Base-by-base conservation (phyloP, 306 rosid genomes). In the Trifolium pratense region DNA sequence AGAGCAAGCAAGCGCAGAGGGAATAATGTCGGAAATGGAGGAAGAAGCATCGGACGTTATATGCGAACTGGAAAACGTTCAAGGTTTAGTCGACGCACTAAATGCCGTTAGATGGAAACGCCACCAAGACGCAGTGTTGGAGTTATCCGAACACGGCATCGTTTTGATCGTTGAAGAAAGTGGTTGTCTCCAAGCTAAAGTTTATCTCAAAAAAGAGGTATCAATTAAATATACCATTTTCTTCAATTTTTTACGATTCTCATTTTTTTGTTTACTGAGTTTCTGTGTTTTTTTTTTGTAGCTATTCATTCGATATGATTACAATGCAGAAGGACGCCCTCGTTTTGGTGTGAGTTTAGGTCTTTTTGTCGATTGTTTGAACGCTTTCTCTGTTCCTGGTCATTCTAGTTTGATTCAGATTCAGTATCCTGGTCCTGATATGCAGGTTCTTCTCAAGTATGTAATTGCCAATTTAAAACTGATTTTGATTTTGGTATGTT, bases 181-280 rank as follows among this genome's bases (percentile, higher is more conserved):
- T 61, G 85, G 91, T 62, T 93, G 98, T 75, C 92, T 93, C 66
- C 96, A 93, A 80, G 97, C 97, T 78, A 93, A 91, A 84, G 91
- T 91, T 73, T 93, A 93, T 85, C 96, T 93, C 14, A 92, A 93
- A 89, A 88, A 93, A 75, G 97, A 91, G 96, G 98, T 89, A 68
- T 29, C 71, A 0, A 62, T 26, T 0, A 31, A 32, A 32, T 8
- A 0, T 6, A 5, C 53, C 43, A 16, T 34, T 12, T 21, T 16
- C 42, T 46, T 46, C 9, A 15, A 9, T 11, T 55, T 6, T 1
- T 17, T 21, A 18, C 23, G 5, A 15, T 40, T 31, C 21, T 43
- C 12, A 0, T 23, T 25, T 9, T 40, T 12, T 6, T 20, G 17
- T 0, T 57, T 7, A 32, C 5, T 64, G 39, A 57, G 16, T 71